These are phyloP conservation scores for Colletotrichum sp. DNA, from an alignment of 2,329 filamentous ascomycete species.

Conservation along the genomic window DNA sequence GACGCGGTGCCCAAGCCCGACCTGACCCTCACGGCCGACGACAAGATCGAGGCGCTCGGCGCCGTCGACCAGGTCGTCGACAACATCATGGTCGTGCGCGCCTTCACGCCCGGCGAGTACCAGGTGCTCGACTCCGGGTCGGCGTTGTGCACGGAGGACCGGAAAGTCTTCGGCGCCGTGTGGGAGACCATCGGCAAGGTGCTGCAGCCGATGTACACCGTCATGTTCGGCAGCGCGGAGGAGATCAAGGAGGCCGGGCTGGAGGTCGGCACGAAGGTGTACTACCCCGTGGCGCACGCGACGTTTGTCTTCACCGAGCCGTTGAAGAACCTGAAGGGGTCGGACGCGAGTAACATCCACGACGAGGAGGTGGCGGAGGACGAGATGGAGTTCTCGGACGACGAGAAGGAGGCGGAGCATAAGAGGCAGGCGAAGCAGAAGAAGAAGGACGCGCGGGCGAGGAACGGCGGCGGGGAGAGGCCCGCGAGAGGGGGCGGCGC, in stretches of 20 bases:
- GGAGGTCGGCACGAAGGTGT: slow-evolving; percentile 73
- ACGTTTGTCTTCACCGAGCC: slow-evolving; percentile 87
- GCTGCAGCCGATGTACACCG: slow-evolving; percentile 83
- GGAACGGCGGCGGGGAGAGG: slow-evolving; percentile 40
- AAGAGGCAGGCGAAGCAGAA: slow-evolving; percentile 74
- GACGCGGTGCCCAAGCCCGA: slow-evolving; percentile 75
- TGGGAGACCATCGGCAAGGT: slow-evolving; percentile 87
- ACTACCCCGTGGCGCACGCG: slow-evolving; percentile 80
- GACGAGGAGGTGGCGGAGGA: slow-evolving; percentile 89
- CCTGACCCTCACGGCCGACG: slow-evolving; percentile 77
- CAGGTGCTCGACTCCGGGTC: slow-evolving; percentile 86
- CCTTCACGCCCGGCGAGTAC: slow-evolving; percentile 79
- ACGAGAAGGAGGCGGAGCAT: slow-evolving; percentile 89
- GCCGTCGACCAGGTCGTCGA: slow-evolving; percentile 79
- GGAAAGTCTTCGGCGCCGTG: slow-evolving; percentile 81
- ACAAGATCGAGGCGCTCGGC: slow-evolving; percentile 79
- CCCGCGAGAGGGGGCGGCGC: slow-evolving; percentile 29
- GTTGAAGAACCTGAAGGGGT: slow-evolving; percentile 80
- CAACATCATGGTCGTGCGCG: slow-evolving; percentile 79
- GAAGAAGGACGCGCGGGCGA: slow-evolving; percentile 53
- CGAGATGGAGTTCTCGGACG: slow-evolving; percentile 94
- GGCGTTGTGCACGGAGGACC: slow-evolving; percentile 78
- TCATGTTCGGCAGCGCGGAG: slow-evolving; percentile 73
- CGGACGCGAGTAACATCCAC: slow-evolving; percentile 92
- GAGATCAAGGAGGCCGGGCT: slow-evolving; percentile 73